phyloP scores from a whole-genome alignment of 2,329 filamentous ascomycete genomes.

The Conoideocrella luteorostrata region DNA sequence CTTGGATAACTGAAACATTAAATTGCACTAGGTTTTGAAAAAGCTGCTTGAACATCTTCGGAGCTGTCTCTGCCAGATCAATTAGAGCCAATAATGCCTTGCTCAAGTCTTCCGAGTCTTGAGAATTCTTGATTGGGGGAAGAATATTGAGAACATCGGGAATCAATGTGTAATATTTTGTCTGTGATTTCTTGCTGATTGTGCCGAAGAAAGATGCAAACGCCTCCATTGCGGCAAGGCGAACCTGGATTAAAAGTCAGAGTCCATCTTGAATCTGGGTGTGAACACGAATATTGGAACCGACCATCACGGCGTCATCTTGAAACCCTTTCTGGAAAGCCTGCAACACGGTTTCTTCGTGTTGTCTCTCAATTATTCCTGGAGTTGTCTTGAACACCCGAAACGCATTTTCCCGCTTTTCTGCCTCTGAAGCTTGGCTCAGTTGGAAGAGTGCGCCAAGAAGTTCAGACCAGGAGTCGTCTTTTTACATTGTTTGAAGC shows the following conservation, averaged over 20 bases:
- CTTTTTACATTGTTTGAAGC: too few species aligned
- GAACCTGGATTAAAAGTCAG: slow-evolving; percentile 51
- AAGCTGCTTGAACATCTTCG: slow-evolving; percentile 95
- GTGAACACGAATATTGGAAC: slow-evolving; percentile 24
- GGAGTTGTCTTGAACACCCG: slow-evolving; percentile 93
- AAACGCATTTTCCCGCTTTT: slow-evolving; percentile 87
- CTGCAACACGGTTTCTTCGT: slow-evolving; percentile 80
- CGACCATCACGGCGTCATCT: slow-evolving; percentile 73
- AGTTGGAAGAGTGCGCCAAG: slow-evolving; percentile 80
- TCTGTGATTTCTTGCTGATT: slow-evolving; percentile 78
- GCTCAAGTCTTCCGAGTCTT: slow-evolving; percentile 85
- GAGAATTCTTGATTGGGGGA: slow-evolving; percentile 84
- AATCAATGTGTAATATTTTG: slow-evolving; percentile 80
- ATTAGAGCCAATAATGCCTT: slow-evolving; percentile 87
- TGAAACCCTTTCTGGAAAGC: slow-evolving; percentile 91
- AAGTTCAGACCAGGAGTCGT: slow-evolving; percentile 83
- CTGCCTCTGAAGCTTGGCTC: slow-evolving; percentile 76
- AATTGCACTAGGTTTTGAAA: slow-evolving; percentile 92
- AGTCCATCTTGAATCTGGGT: too few species aligned
- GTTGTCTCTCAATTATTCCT: slow-evolving; percentile 91
- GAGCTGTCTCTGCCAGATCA: slow-evolving; percentile 86
- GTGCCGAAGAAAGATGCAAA: slow-evolving; percentile 95
- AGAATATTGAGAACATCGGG: slow-evolving; percentile 92
- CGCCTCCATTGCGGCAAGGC: slow-evolving; percentile 90
- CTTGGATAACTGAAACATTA: slow-evolving; percentile 86